These are phyloP conservation scores for Pseudopithomyces chartarum DNA, from an alignment of 2,329 filamentous ascomycete genomes.

Conservation along the genomic window DNA sequence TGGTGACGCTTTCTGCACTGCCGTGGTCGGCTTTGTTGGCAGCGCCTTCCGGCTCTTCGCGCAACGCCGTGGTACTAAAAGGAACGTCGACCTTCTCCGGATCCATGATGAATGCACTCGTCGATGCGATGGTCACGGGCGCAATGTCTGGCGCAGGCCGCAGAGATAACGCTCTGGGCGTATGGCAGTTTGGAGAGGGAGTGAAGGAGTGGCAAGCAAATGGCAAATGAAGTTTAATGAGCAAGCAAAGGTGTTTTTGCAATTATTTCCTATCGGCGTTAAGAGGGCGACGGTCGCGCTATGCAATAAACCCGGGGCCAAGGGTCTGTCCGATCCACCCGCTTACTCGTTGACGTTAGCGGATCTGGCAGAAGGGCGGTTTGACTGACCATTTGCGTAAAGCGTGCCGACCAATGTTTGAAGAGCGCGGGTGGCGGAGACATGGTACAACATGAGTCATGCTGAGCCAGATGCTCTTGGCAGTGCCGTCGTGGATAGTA, in stretches of 20 bases:
- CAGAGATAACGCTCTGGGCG: slow-evolving; percentile 5
- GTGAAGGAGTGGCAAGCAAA: not conserved
- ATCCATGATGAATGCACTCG: slow-evolving; percentile 20
- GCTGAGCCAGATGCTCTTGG: no score
- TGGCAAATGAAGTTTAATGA: not conserved
- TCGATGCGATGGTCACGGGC: not conserved
- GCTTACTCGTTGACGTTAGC: slow-evolving; percentile 2
- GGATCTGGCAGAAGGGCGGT: not conserved
- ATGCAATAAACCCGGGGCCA: not conserved
- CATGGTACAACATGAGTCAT: not conserved
- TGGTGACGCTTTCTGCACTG: slow-evolving; percentile 27
- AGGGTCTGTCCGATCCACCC: not conserved
- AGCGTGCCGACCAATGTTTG: no score
- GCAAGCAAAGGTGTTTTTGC: not conserved
- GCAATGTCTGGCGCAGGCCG: not conserved
- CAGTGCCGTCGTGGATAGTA: not conserved
- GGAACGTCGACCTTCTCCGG: slow-evolving; percentile 27
- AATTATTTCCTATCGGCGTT: slow-evolving; percentile 1
- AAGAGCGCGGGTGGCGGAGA: not conserved
- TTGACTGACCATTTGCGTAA: no score
- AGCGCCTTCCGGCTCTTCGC: slow-evolving; percentile 28
- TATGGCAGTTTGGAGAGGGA: not conserved
- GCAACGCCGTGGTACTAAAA: slow-evolving; percentile 22
- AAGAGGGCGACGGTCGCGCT: not conserved
- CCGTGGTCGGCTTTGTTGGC: slow-evolving; percentile 29